A percentile compares a stretch with the other conserved stretches of the same genome.
phyloP scores from a whole-genome alignment of 208 protist genomes.

The Spongospora subterranea region DNA sequence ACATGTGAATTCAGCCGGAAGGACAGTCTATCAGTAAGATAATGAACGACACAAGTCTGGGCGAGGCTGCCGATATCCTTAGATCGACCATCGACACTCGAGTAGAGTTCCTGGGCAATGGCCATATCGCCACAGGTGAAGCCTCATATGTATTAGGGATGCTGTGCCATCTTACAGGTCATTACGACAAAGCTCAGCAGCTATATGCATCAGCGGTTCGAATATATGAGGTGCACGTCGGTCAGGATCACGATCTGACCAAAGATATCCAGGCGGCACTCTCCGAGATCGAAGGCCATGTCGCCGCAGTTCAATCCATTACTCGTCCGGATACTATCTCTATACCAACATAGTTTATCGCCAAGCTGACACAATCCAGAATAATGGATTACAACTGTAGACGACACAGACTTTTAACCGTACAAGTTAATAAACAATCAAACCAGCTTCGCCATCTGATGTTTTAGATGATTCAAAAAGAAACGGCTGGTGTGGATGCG shows the following conservation, averaged over 20 bases:
- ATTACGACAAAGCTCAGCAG: neutral
- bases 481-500: too few relatives aligned
- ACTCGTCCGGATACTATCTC: too few relatives aligned
- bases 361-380: too few relatives aligned
- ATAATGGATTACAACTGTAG: too few relatives aligned
- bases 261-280: constrained; percentile 15
- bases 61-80: constrained; percentile 13
- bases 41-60: neutral
- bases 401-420: too few relatives aligned
- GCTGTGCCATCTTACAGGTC: constrained; percentile 19
- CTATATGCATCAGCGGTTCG: neutral
- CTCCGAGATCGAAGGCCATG: neutral
- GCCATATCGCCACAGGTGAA: neutral
- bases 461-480: too few relatives aligned
- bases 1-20: neutral
- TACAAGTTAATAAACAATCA: too few relatives aligned
- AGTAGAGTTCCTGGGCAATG: constrained; percentile 23
- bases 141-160: constrained; percentile 21
- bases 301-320: too few relatives aligned
- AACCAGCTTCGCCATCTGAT: too few relatives aligned
- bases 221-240: constrained; percentile 50
- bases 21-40: neutral
- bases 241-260: constrained; percentile 31
- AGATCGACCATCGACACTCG: constrained; percentile 3
- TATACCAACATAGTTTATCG: too few relatives aligned